Evolutionary conservation across 371 early-diverging fungal genomes (phyloP), one percentile per base, ranked within the genome.

Genomic region (Saksenaea oblongispora): DNA sequence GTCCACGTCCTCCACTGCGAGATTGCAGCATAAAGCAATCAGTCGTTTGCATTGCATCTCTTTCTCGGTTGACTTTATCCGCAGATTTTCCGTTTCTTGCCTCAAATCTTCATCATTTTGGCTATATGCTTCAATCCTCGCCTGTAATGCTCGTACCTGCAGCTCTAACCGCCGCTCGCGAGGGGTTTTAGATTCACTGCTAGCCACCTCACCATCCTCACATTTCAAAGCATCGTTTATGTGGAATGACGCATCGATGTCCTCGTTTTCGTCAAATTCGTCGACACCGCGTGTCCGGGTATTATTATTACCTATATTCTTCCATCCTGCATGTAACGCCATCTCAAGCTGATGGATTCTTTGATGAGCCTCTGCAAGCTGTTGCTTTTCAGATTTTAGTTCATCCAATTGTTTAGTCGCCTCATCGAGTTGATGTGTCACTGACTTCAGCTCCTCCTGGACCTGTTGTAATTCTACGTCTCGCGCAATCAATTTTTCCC

Each of bases 1-100:
- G 54, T 89, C 90, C 0, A 93, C 87, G 54, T 86, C 75, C 13
- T 89, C 88, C 27, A 88, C 59, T 0, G 86, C 81, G 10, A 91
- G 75, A 51, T 81, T 78, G 62, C 90, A 91, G 61, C 91, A 88
- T 5, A 86, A 79, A 5, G 91, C 85, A 68, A 93, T 89, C 56
- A 93, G 77, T 26, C 81, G 73, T 71, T 85, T 84, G 73, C 88
- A 91, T 36, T 83, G 80, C 41, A 82, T 55, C 53, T 90, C 91
- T 35, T 79, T 78, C 42, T 84, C 80, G 24, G 71, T 63, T 7
- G 78, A 69, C 22, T 69, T 72, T 10, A 61, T 69, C 54, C 65
- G 74, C 22, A 73, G 54, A 31, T 65, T 59, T 13, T 65, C 71
- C 34, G 84, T 51, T 55, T 87, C 83, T 18, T 63, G 27, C 13